Percentiles rank a stretch among this genome's conserved stretches.
Conservation (phyloP, 2,329 filamentous ascomycete species). For the Hymenoscyphus salicellus region DNA sequence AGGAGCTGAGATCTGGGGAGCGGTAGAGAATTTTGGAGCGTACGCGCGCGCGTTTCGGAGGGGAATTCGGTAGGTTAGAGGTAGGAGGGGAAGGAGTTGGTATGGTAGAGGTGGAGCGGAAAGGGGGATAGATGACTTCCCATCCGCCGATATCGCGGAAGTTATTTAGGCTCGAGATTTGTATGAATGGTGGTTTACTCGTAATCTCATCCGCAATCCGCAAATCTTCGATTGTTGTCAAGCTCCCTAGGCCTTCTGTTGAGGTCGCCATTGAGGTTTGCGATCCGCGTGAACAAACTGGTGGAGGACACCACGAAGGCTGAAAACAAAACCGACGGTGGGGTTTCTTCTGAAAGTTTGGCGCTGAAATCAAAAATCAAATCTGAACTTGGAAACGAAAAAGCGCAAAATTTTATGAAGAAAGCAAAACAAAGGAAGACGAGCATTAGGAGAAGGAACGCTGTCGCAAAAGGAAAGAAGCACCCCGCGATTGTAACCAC, state of each 20-base stretch:
- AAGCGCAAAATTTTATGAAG: too few species aligned
- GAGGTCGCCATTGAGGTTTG: too few species aligned
- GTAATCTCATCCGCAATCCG: neutral
- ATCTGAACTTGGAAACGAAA: too few species aligned
- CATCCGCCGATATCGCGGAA: conserved; percentile 65
- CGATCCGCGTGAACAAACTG: too few species aligned
- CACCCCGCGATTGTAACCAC: neutral
- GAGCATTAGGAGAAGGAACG: neutral
- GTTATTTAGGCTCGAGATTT: conserved; percentile 58
- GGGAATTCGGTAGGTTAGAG: conserved; percentile 15
- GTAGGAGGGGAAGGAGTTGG: neutral
- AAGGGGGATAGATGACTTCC: conserved; percentile 14
- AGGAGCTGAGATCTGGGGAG: conserved; percentile 61
- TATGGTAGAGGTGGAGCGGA: too few species aligned
- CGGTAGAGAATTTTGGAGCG: conserved; percentile 60
- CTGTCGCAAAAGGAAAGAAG: neutral
- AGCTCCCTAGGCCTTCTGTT: neutral
- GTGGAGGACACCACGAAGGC: too few species aligned
- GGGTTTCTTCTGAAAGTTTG: too few species aligned
- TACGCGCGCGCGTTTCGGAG: conserved; percentile 38
- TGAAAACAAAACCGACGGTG: too few species aligned
- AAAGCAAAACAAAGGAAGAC: too few species aligned
- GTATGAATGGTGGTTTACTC: conserved; percentile 44
- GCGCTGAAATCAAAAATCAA: too few species aligned
- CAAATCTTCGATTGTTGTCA: neutral